phyloP scores from a whole-genome alignment of 1,284 basidiomycete species.

The Ganoderma resinaceum region DNA sequence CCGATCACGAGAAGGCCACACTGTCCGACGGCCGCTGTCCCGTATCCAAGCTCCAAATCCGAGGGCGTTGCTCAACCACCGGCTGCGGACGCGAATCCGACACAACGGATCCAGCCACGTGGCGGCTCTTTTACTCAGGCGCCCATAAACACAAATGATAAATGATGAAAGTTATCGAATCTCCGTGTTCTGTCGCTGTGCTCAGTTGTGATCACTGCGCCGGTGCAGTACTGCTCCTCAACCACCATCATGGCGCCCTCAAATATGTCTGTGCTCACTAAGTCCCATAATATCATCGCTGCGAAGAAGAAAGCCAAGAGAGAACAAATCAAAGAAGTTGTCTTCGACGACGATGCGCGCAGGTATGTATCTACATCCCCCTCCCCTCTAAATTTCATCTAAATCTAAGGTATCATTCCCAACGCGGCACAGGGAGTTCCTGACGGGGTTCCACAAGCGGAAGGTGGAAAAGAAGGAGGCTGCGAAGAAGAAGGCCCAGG shows the following conservation, averaged over 20 bases:
- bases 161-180: not conserved
- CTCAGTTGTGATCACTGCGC: too few relatives aligned
- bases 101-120: not conserved
- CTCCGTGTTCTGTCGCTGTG: not conserved
- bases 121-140: not conserved
- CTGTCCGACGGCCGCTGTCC: too few relatives aligned
- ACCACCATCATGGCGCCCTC: slow-evolving; percentile 35
- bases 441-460: slow-evolving; percentile 89
- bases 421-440: slow-evolving; percentile 64
- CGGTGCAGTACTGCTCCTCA: not conserved
- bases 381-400: not conserved
- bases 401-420: slow-evolving; percentile 6
- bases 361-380: slow-evolving; percentile 50
- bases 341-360: slow-evolving; percentile 81
- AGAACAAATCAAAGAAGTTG: slow-evolving; percentile 69
- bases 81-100: not conserved
- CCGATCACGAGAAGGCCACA: not conserved
- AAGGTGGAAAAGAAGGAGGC: slow-evolving; percentile 80
- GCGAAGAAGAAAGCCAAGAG: slow-evolving; percentile 65
- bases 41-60: too few relatives aligned
- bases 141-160: not conserved
- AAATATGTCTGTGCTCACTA: slow-evolving; percentile 67
- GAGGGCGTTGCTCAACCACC: not conserved
- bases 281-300: slow-evolving; percentile 62
- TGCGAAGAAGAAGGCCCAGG: slow-evolving; percentile 69